phyloP scores from a whole-genome alignment of 257 asterid genomes.

The Fraxinus anomala region DNA sequence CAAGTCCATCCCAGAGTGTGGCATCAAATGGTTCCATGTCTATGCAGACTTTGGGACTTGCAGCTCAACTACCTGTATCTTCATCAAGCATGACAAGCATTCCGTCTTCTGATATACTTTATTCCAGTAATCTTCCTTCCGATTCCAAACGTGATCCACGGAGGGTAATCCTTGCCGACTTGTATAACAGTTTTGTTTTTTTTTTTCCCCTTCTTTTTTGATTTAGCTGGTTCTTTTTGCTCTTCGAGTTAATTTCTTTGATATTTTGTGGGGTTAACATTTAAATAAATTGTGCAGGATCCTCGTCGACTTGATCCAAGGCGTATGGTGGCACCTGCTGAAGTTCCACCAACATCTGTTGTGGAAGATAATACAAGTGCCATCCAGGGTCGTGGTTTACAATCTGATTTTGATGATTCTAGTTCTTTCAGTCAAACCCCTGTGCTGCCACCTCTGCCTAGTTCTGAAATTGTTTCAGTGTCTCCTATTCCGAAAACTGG shows the following conservation, averaged over 20 bases:
- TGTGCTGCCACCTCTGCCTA: slow-evolving; percentile 36
- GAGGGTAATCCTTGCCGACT: slow-evolving; percentile 62
- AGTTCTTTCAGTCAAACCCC: slow-evolving; percentile 37
- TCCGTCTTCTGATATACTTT: slow-evolving; percentile 49
- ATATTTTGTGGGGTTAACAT: slow-evolving; percentile 21
- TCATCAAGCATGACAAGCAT: slow-evolving; percentile 39
- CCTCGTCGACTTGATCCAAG: slow-evolving; percentile 99
- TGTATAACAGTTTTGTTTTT: slow-evolving; percentile 14
- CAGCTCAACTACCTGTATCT: slow-evolving; percentile 51
- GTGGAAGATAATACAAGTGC: slow-evolving; percentile 56
- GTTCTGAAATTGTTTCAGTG: slow-evolving; percentile 44
- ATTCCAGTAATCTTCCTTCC: slow-evolving; percentile 48
- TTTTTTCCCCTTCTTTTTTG: slow-evolving; percentile 3
- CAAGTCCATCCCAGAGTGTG: slow-evolving; percentile 42
- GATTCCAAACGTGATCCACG: slow-evolving; percentile 97
- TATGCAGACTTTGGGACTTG: slow-evolving; percentile 40
- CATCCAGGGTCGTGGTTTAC: slow-evolving; percentile 41
- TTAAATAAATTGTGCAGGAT: slow-evolving; percentile 58
- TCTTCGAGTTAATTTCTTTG: slow-evolving; percentile 14
- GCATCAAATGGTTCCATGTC: slow-evolving; percentile 60
- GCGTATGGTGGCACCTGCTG: slow-evolving; percentile 56
- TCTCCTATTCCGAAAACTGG: slow-evolving; percentile 47
- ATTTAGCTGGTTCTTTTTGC: background rate
- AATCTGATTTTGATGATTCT: slow-evolving; percentile 50
- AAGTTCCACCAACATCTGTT: slow-evolving; percentile 46